These are phyloP conservation scores for Deakozyma indianensis DNA, from an alignment of 805 yeast species.

Conservation along the genomic window DNA sequence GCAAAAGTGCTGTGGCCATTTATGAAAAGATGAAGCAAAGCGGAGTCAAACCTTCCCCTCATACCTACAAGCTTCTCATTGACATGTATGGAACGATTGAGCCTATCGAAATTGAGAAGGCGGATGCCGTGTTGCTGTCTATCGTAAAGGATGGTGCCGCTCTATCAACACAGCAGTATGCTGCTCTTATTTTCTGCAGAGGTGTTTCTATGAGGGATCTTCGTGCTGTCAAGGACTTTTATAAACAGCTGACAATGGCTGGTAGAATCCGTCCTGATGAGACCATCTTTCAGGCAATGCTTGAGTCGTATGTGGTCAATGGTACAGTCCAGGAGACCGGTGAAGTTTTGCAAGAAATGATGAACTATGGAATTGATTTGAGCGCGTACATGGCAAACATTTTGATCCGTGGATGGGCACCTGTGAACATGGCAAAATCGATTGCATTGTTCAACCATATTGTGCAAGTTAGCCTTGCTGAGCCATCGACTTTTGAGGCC, in stretches of 20 bases:
- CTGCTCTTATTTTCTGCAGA: slow-evolving; percentile 24
- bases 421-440: slow-evolving; percentile 13
- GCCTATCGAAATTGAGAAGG: slow-evolving; percentile 20
- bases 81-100: slow-evolving; percentile 21
- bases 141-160: slow-evolving; percentile 18
- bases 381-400: slow-evolving; percentile 19
- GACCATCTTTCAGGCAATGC: slow-evolving; percentile 24
- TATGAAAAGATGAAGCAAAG: slow-evolving; percentile 16
- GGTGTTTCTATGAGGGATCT: slow-evolving; percentile 23
- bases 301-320: slow-evolving; percentile 25
- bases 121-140: slow-evolving; percentile 21
- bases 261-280: slow-evolving; percentile 23
- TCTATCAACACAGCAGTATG: slow-evolving; percentile 22
- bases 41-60: slow-evolving; percentile 21
- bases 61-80: slow-evolving; percentile 27
- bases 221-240: slow-evolving; percentile 21
- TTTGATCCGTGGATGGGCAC: slow-evolving; percentile 23
- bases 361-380: slow-evolving; percentile 15
- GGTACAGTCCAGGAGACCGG: slow-evolving; percentile 17
- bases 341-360: slow-evolving; percentile 21
- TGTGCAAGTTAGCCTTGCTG: slow-evolving; percentile 11
- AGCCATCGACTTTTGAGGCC: slow-evolving; percentile 24
- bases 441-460: slow-evolving; percentile 17
- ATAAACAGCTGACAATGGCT: slow-evolving; percentile 16
- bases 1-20: slow-evolving; percentile 18